These are phyloP conservation scores for Aureobasidium musti DNA, from an alignment of 2,329 filamentous ascomycete genomes.

Conservation along the genomic window DNA sequence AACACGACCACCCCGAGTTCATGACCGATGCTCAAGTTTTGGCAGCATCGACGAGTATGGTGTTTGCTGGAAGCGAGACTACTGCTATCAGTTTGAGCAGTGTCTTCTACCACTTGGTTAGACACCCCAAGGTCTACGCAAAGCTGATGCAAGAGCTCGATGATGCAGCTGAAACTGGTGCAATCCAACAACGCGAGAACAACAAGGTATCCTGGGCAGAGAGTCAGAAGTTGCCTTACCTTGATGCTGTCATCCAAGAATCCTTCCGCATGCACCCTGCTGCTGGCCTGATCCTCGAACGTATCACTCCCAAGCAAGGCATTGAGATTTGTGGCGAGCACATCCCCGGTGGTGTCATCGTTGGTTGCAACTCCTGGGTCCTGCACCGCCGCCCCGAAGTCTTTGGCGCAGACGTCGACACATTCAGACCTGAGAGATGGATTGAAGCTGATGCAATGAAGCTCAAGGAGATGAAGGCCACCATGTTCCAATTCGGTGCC, in stretches of 20 bases:
- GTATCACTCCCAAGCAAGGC: constrained; percentile 67
- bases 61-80: constrained; percentile 74
- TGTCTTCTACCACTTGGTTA: constrained; percentile 73
- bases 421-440: constrained; percentile 70
- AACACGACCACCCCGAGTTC: constrained; percentile 67
- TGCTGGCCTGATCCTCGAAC: constrained; percentile 70
- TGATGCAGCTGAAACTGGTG: constrained; percentile 55
- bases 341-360: constrained; percentile 69
- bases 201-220: constrained; percentile 70
- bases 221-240: constrained; percentile 69
- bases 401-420: constrained; percentile 66
- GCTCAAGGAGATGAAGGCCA: constrained; percentile 66
- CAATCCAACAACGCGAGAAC: constrained; percentile 48
- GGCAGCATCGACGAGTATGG: constrained; percentile 71
- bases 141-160: constrained; percentile 66
- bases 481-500: constrained; percentile 69
- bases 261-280: constrained; percentile 75
- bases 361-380: constrained; percentile 75
- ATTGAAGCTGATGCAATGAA: constrained; percentile 56
- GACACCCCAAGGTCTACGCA: constrained; percentile 58
- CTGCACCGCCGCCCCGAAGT: constrained; percentile 67
- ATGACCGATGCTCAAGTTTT: constrained; percentile 71
- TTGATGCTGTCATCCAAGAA: constrained; percentile 78
- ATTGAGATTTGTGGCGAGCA: constrained; percentile 63
- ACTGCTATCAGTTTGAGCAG: constrained; percentile 72